phyloP scores from a whole-genome alignment of 495 filamentous ascomycete species.

The Halenospora varia region DNA sequence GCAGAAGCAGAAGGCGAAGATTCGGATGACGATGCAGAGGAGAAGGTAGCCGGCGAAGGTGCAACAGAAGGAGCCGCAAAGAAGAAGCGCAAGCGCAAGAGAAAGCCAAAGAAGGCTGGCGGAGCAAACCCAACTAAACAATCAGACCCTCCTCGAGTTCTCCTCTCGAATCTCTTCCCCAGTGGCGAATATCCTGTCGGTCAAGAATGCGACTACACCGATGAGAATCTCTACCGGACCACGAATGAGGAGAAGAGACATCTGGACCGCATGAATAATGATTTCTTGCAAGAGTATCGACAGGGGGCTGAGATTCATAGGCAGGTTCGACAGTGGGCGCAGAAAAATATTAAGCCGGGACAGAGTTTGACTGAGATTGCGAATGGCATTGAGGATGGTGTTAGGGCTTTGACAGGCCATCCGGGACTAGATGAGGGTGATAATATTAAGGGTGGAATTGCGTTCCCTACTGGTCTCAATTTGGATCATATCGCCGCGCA shows the following conservation, averaged over 20 bases:
- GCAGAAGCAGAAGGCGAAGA: slow-evolving; percentile 60
- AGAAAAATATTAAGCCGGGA: slow-evolving; percentile 78
- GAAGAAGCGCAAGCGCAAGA: slow-evolving; percentile 60
- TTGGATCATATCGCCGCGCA: slow-evolving; percentile 88
- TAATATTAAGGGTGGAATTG: slow-evolving; percentile 74
- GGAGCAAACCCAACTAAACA: slow-evolving; percentile 74
- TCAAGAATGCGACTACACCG: slow-evolving; percentile 70
- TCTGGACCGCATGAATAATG: slow-evolving; percentile 75
- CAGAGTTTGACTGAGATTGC: slow-evolving; percentile 77
- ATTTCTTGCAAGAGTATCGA: slow-evolving; percentile 83
- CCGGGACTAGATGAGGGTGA: slow-evolving; percentile 76
- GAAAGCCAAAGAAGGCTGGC: slow-evolving; percentile 77
- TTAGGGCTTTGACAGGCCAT: slow-evolving; percentile 75
- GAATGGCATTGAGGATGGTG: slow-evolving; percentile 79
- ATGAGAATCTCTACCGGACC: slow-evolving; percentile 77
- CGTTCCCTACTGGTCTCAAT: slow-evolving; percentile 82
- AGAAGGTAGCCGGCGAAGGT: slow-evolving; percentile 28
- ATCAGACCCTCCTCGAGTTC: slow-evolving; percentile 71
- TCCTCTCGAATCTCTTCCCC: slow-evolving; percentile 72
- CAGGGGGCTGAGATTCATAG: slow-evolving; percentile 85
- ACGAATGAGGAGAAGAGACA: slow-evolving; percentile 87
- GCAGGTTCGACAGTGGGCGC: slow-evolving; percentile 80
- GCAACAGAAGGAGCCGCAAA: slow-evolving; percentile 38
- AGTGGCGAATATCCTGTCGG: slow-evolving; percentile 72
- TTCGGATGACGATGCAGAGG: slow-evolving; percentile 59